Conservation (phyloP, 805 yeast genomes). For the Tetrapisispora nanseiensis region DNA sequence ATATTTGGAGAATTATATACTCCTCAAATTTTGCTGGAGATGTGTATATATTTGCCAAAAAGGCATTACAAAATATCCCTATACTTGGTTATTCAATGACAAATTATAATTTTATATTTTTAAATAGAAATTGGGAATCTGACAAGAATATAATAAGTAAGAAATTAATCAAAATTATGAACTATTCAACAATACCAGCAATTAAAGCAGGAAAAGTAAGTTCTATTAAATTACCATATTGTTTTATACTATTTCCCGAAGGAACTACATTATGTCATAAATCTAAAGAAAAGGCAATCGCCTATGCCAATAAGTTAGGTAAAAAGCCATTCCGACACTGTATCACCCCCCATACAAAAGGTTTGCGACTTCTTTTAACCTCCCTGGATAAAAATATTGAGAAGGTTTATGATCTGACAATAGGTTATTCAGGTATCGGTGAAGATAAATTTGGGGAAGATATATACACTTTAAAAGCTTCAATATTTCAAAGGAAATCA, state of each 20-base stretch:
- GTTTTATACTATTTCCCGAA: conserved; percentile 80
- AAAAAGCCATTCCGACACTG: conserved; percentile 48
- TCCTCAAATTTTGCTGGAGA: conserved; percentile 55
- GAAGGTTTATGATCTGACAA: conserved; percentile 69
- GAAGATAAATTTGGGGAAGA: conserved; percentile 66
- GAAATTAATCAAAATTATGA: conserved; percentile 4
- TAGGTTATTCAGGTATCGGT: conserved; percentile 67
- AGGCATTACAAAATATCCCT: conserved; percentile 60
- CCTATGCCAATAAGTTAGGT: conserved; percentile 45
- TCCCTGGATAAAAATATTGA: conserved; percentile 44
- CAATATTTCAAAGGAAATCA: conserved; percentile 59
- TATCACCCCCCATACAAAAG: conserved; percentile 75
- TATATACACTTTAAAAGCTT: conserved; percentile 50
- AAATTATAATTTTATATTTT: conserved; percentile 64
- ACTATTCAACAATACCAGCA: background rate
- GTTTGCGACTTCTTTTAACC: conserved; percentile 56
- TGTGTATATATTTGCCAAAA: conserved; percentile 68
- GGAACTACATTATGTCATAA: conserved; percentile 76
- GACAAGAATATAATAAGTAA: conserved; percentile 49
- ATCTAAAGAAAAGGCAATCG: conserved; percentile 49
- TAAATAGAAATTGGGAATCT: conserved; percentile 76
- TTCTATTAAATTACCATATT: conserved; percentile 42
- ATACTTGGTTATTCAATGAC: conserved; percentile 80
- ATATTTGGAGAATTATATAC: conserved; percentile 76
- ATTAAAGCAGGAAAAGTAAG: background rate